These are phyloP conservation scores for Diplodia intermedia DNA, from an alignment of 2,329 filamentous ascomycete species.

Conservation along the genomic window DNA sequence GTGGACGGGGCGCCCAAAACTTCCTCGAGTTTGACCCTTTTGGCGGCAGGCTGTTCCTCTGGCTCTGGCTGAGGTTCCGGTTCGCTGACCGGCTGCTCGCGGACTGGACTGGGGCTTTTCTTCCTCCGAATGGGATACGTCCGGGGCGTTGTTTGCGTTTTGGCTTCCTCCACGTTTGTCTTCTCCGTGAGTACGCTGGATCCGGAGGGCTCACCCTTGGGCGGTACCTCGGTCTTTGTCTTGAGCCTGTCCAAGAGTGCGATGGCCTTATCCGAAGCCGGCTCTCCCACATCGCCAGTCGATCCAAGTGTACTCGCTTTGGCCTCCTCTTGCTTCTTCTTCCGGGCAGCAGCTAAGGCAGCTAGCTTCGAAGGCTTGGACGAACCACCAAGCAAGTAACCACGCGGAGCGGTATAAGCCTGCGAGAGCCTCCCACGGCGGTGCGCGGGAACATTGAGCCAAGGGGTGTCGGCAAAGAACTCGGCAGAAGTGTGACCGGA, in stretches of 20 bases:
- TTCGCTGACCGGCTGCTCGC: not conserved
- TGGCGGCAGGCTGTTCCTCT: slow-evolving; percentile 12
- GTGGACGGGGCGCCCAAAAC: slow-evolving; percentile 57
- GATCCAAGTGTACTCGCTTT: slow-evolving; percentile 40
- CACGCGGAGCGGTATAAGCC: slow-evolving; percentile 63
- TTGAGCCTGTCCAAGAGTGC: slow-evolving; percentile 54
- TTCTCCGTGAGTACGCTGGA: slow-evolving; percentile 36
- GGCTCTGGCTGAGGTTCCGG: slow-evolving; percentile 11
- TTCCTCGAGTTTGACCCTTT: slow-evolving; percentile 39
- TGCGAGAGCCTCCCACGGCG: slow-evolving; percentile 70
- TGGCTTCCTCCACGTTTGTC: slow-evolving; percentile 35
- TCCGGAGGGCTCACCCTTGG: not conserved
- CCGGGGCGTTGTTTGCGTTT: not conserved
- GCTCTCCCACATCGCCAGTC: slow-evolving; percentile 29
- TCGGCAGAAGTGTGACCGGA: slow-evolving; percentile 54
- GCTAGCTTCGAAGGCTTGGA: slow-evolving; percentile 88
- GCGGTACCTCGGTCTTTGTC: slow-evolving; percentile 38
- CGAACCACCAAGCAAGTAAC: slow-evolving; percentile 80
- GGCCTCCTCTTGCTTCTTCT: slow-evolving; percentile 78
- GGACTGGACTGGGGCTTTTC: slow-evolving; percentile 23
- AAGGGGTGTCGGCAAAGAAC: slow-evolving; percentile 86
- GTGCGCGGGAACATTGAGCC: slow-evolving; percentile 74
- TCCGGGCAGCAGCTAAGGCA: slow-evolving; percentile 82
- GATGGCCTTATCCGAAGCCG: slow-evolving; percentile 46
- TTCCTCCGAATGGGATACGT: slow-evolving; percentile 19